A percentile compares a stretch with the other conserved stretches of the same genome.
Conservation (phyloP, 495 filamentous ascomycete genomes). For the Mycothermus thermophilus region DNA sequence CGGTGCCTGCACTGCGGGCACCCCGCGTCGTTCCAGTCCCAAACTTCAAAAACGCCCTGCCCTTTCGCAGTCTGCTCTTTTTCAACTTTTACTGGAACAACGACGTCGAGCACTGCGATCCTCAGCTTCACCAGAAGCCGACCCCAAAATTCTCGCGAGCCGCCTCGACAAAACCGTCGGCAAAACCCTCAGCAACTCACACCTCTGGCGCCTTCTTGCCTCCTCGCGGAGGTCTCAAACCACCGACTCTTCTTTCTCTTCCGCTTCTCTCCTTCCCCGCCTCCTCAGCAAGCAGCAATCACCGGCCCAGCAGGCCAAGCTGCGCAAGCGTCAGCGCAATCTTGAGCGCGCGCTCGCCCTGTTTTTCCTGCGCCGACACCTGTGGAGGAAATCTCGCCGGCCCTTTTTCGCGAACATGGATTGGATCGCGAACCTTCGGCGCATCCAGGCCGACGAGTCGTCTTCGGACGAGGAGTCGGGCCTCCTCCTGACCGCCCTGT, state of each 20-base stretch:
- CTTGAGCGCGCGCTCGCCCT: constrained; percentile 1
- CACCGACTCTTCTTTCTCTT: too few relatives aligned
- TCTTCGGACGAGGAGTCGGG: constrained; percentile 5
- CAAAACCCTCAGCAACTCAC: not conserved
- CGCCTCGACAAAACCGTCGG: not conserved
- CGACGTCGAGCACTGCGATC: not conserved
- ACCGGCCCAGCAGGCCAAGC: not conserved
- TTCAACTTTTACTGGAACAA: not conserved
- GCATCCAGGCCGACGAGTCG: not conserved
- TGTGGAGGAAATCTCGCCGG: constrained; percentile 5
- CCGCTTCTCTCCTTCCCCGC: not conserved
- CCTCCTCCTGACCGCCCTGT: not conserved
- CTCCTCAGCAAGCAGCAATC: not conserved
- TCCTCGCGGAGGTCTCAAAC: not conserved
- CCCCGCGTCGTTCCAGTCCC: not conserved
- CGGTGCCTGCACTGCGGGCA: not conserved
- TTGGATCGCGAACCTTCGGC: constrained; percentile 1
- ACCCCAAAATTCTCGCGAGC: not conserved
- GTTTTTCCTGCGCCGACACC: constrained; percentile 1
- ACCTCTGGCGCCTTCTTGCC: too few relatives aligned
- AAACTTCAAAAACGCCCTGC: not conserved
- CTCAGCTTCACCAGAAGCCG: not conserved
- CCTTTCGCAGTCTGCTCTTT: not conserved
- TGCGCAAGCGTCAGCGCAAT: constrained; percentile 3
- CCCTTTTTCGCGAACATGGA: constrained; percentile 1